Conservation (phyloP, 495 filamentous ascomycete genomes). For the Penicillium soppii region DNA sequence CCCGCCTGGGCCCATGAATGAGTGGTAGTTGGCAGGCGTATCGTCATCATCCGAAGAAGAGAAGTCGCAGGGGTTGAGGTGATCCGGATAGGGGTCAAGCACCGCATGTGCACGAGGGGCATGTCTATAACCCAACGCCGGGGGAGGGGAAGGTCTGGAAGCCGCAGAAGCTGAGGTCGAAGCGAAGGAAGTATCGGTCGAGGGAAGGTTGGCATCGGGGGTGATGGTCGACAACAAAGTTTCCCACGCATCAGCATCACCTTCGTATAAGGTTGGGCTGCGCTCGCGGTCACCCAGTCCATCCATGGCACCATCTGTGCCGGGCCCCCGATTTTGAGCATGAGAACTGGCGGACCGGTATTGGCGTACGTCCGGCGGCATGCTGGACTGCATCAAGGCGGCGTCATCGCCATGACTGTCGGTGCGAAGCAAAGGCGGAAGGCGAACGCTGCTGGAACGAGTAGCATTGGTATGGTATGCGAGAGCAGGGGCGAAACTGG, state of each 20-base stretch:
- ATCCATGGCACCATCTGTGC: conserved; percentile 42
- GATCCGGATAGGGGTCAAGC: conserved; percentile 42
- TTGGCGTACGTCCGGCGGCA: conserved; percentile 7
- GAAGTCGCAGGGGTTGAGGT: conserved; percentile 44
- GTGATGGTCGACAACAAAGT: conserved; percentile 76
- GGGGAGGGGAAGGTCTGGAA: conserved; percentile 25
- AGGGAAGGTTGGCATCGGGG: conserved; percentile 77
- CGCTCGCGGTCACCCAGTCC: conserved; percentile 82
- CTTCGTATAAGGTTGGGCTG: conserved; percentile 73
- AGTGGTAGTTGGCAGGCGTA: conserved; percentile 12
- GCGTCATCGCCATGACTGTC: conserved; percentile 19
- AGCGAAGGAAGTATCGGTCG: conserved; percentile 75
- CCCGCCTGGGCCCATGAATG: conserved; percentile 6
- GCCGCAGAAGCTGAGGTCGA: conserved; percentile 57
- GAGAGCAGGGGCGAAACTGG: conserved; percentile 48
- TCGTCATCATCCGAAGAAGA: conserved; percentile 38
- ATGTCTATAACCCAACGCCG: conserved; percentile 14
- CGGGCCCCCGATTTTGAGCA: conserved; percentile 20
- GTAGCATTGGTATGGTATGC: conserved; percentile 29
- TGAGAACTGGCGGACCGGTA: conserved; percentile 27
- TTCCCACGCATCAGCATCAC: conserved; percentile 66
- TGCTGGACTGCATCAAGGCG: not conserved
- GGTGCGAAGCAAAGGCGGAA: conserved; percentile 26
- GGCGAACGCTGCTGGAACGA: conserved; percentile 19
- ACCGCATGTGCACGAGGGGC: conserved; percentile 20